Evolutionary conservation across 306 rosid genomes (phyloP), one percentile per base, ranked within the genome.

Genomic region (Aeschynomene evenia): DNA sequence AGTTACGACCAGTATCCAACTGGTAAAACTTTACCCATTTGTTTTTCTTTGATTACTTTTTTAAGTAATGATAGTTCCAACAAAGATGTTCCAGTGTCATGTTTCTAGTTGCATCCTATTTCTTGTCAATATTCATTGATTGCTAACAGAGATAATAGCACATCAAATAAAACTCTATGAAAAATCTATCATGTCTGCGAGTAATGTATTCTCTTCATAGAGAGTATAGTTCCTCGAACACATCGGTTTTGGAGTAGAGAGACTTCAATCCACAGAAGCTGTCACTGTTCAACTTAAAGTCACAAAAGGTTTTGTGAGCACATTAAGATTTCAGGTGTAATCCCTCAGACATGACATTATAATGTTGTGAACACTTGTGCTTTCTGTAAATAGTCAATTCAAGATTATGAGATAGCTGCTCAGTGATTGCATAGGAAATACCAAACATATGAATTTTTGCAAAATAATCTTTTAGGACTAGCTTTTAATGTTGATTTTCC

Each of bases 1-100:
- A 37, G 29, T 73, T 46, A 51, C 71, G 14, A 21, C n/a, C 74
- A 71, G 20, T 29, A 72, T 40, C 52, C 57, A 37, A 29, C 21
- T 43, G 43, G 23, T 34, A 24, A 21, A 48, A 53, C 68, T 45
- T 37, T 9, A 19, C 8, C 9, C 14, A 29, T 63, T 46, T 18
- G 24, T 14, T 46, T 26, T 45, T 6, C 18, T 67, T 23, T 67
- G n/a, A 24, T 59, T 15, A 14, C 4, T 63, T 63, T n/a, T 67
- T 49, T 13, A 68, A 58, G 39, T 52, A 40, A 40, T 61, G 15
- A 10, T 28, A 9, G 34, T 69, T 19, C 34, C 45, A 51, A 29
- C 72, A 53, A 45, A 63, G 46, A 45, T 23, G 13, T 0, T 66
- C 46, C 40, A 9, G 37, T 11, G 13, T 39, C 52, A 62, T 66